phyloP scores from a whole-genome alignment of 2,329 filamentous ascomycete genomes.

The Remersonia thermophila region DNA sequence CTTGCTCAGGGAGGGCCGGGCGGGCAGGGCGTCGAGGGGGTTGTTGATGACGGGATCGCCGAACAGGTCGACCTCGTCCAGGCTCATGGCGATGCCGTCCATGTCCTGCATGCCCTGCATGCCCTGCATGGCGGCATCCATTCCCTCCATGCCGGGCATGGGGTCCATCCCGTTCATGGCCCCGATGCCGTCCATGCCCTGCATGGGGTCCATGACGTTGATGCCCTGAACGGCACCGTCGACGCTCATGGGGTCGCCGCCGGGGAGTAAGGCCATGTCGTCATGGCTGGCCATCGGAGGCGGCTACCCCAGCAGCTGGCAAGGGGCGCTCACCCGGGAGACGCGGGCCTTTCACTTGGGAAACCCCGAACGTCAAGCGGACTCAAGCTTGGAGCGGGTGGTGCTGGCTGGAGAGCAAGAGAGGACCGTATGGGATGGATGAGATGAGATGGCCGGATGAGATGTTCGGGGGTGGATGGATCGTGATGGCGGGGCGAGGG shows the following conservation, averaged over 20 bases:
- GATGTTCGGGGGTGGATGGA: too few relatives aligned
- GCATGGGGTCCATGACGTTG: conserved; percentile 3
- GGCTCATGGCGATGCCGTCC: conserved; percentile 41
- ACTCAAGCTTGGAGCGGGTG: too few relatives aligned
- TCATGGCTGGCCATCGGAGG: too few relatives aligned
- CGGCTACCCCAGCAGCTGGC: too few relatives aligned
- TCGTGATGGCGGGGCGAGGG: too few relatives aligned
- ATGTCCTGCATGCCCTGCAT: conserved; percentile 9
- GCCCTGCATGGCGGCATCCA: conserved; percentile 1
- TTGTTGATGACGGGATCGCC: conserved; percentile 23
- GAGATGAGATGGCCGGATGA: too few relatives aligned
- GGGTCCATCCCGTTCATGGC: conserved; percentile 13
- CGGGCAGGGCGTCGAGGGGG: conserved; percentile 35
- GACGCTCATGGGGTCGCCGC: conserved; percentile 24
- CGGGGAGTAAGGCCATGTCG: conserved; percentile 42
- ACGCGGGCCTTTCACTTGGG: too few relatives aligned
- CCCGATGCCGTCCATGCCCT: conserved; percentile 5
- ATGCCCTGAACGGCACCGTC: conserved; percentile 17
- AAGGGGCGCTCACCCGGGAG: conserved; percentile 20
- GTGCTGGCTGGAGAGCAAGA: too few relatives aligned
- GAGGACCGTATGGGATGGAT: too few relatives aligned
- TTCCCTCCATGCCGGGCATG: conserved; percentile 3
- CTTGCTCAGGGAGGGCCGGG: conserved; percentile 42
- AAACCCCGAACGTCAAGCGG: too few relatives aligned
- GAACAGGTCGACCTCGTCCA: conserved; percentile 51